These are phyloP conservation scores for Hypoxylon sp. DNA, from an alignment of 2,329 filamentous ascomycete genomes.

Conservation along the genomic window DNA sequence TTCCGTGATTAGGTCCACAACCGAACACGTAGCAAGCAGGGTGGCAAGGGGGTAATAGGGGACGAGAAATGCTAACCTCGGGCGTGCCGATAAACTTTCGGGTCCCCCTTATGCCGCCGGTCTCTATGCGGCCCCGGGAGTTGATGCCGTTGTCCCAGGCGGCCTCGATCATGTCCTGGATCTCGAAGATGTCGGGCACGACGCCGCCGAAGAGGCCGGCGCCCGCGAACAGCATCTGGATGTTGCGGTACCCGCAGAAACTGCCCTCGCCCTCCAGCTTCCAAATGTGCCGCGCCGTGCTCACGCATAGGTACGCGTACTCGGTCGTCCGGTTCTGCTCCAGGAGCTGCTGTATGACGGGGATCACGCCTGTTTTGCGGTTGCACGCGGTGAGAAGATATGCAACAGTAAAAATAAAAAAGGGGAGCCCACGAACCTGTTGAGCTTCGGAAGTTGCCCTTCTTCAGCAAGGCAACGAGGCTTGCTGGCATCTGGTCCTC, in stretches of 20 bases:
- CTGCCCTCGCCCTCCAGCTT: conserved; percentile 85
- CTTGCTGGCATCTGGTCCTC: conserved; percentile 80
- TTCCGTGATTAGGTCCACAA: neutral
- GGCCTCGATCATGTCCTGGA: conserved; percentile 87
- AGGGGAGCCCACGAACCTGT: conserved; percentile 55
- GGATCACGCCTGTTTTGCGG: conserved; percentile 63
- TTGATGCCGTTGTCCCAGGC: conserved; percentile 93
- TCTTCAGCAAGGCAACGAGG: conserved; percentile 72
- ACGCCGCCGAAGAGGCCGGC: conserved; percentile 68
- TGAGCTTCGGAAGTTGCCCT: conserved; percentile 66
- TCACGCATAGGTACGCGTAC: conserved; percentile 83
- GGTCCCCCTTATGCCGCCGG: conserved; percentile 86
- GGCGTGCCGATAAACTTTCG: conserved; percentile 96
- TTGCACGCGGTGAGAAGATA: conserved; percentile 39
- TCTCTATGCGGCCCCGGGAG: conserved; percentile 77
- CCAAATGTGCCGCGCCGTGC: conserved; percentile 80
- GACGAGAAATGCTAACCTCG: conserved; percentile 68
- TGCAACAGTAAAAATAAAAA: neutral
- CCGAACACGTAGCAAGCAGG: neutral
- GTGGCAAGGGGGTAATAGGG: neutral
- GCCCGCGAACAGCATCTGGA: conserved; percentile 86
- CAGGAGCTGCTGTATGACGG: conserved; percentile 71
- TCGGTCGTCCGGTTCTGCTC: conserved; percentile 72
- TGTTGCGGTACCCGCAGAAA: conserved; percentile 95
- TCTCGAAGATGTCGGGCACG: conserved; percentile 80